Conservation (phyloP, 345 rosid species). For the Syzygium jambos region DNA sequence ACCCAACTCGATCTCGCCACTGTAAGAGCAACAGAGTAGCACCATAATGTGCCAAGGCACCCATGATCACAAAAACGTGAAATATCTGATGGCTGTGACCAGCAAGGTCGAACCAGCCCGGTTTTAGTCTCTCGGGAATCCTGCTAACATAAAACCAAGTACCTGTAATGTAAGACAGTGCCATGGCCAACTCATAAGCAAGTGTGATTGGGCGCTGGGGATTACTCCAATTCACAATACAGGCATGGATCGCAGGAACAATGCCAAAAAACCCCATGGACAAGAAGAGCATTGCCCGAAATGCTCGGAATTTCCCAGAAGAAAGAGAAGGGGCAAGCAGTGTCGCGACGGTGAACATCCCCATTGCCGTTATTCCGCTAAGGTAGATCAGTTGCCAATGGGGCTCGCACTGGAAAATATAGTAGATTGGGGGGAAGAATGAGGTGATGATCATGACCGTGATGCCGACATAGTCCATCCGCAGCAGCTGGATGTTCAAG, state of each 20-base stretch:
- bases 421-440: slow-evolving; percentile 81
- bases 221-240: slow-evolving; percentile 62
- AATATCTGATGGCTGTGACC: slow-evolving; percentile 94
- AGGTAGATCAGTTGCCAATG: slow-evolving; percentile 76
- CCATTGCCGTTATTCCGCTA: slow-evolving; percentile 63
- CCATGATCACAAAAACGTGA: slow-evolving; percentile 76
- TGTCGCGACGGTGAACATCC: slow-evolving; percentile 60
- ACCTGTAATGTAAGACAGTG: slow-evolving; percentile 63
- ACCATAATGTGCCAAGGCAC: slow-evolving; percentile 87
- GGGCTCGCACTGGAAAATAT: slow-evolving; percentile 73
- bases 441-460: slow-evolving; percentile 88
- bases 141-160: slow-evolving; percentile 58
- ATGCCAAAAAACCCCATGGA: slow-evolving; percentile 82
- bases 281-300: slow-evolving; percentile 56
- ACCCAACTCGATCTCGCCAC: slow-evolving; percentile 59
- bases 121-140: slow-evolving; percentile 74
- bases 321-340: slow-evolving; percentile 63
- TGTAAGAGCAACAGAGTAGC: slow-evolving; percentile 70
- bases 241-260: slow-evolving; percentile 58
- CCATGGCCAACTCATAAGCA: slow-evolving; percentile 68
- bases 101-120: slow-evolving; percentile 76
- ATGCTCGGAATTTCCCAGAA: slow-evolving; percentile 40
- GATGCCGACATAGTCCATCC: slow-evolving; percentile 72
- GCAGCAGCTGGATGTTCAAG: slow-evolving; percentile 42
- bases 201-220: slow-evolving; percentile 50